Conservation (phyloP, 75 land plant genomes). For the Cryptomeria japonica region DNA sequence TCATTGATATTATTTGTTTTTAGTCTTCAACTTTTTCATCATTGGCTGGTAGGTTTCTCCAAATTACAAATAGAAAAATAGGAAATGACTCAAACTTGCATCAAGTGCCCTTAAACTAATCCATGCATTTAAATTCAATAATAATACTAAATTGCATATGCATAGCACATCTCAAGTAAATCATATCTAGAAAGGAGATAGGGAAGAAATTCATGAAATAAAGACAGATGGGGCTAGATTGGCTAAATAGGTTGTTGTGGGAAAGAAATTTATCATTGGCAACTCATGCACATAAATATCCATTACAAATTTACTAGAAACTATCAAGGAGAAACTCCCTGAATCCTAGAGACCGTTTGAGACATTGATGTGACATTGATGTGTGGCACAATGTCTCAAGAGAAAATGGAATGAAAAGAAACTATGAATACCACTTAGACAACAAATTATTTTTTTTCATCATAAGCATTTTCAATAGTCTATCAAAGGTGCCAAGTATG, state of each 20-base stretch:
- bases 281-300: neutral
- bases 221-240: neutral
- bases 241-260: neutral
- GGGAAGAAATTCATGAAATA: neutral
- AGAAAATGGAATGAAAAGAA: neutral
- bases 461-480: neutral
- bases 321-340: neutral
- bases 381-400: neutral
- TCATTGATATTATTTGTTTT: neutral
- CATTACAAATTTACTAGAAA: neutral
- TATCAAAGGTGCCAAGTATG: neutral
- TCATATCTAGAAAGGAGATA: neutral
- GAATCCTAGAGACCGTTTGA: neutral
- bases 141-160: neutral
- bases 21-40: neutral
- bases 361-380: neutral
- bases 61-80: neutral
- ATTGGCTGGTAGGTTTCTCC: neutral
- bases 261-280: neutral
- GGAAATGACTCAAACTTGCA: neutral
- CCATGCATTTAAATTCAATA: neutral
- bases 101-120: neutral
- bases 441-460: neutral
- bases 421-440: neutral
- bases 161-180: neutral